Evolutionary conservation across 352 stramenopile genomes (phyloP), one percentile per base, ranked within the genome.

Genomic region (Pythium aristosporum): DNA sequence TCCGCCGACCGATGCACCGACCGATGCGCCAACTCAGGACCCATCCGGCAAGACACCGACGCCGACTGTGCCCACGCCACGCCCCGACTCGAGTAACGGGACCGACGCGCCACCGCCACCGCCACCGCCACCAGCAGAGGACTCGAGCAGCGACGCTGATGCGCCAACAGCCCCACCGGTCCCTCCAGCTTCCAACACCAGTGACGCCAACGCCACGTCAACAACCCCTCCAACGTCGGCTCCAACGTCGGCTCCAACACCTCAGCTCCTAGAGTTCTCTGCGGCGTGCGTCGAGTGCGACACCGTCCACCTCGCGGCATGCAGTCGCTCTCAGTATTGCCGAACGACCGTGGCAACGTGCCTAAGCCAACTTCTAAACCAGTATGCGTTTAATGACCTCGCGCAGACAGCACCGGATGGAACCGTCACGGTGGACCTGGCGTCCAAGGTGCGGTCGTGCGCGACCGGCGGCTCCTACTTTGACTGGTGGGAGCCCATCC

Each of bases 401-500:
- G 42, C 39, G 2, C 49, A 66, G 20, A 54, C 30, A 3, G n/a
- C 49, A 16, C n/a, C 50, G 0, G 59, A 63, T 18, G 53, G 62
- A 4, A 28, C 44, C 1, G 44, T 16, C 9, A 43, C 30, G 21
- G 39, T 55, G n/a, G 50, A 69, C 47, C 21, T 61, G n/a, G 41
- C 44, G 16, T 5, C 23, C 1, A 42, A 49, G 1, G 30, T 61
- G 43, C 48, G 42, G 2, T 36, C 49, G 2, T 64, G 54, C 21
- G 34, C 48, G 11, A 37, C 43, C 2, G 20, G 10, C 13, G 37
- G 1, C 23, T 21, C n/a, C 3, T 76, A 72, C 30, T 65, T 69
- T 43, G 58, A 64, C 15, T 74, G 72, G 69, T 76, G 66, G 69
- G 51, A 61, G 12, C 55, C 63, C 0, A 37, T 79, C 8, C 62